Evolutionary conservation across 106 monocot genomes (phyloP).

Genomic region (Posidonia australis): DNA sequence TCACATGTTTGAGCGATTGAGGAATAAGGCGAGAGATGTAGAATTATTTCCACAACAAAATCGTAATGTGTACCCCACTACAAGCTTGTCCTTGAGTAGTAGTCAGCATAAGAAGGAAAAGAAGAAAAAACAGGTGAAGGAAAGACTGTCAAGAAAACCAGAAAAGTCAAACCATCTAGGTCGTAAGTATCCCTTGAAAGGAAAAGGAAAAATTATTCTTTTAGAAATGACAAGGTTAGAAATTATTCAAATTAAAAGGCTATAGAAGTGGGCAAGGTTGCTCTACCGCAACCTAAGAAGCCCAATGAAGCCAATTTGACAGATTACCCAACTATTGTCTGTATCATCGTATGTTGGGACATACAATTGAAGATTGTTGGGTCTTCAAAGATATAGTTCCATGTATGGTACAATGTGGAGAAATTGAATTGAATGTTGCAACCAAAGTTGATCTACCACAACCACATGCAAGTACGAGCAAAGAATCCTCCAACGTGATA

Average conservation of each 20-base stretch:
- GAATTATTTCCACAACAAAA: neutral
- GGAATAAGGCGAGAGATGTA: neutral
- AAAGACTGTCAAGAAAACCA: no score
- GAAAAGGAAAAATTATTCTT: no score
- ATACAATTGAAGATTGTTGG: neutral
- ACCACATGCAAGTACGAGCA: neutral
- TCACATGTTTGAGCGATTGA: neutral
- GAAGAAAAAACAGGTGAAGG: no score
- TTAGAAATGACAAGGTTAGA: neutral
- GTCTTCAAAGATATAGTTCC: neutral
- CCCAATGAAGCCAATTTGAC: neutral
- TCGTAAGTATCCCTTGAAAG: no score
- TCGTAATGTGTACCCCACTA: neutral
- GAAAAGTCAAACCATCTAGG: no score
- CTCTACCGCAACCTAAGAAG: neutral
- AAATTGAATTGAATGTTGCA: neutral
- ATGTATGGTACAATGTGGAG: neutral
- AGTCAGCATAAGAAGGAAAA: no score
- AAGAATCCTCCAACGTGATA: neutral
- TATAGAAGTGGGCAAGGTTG: neutral
- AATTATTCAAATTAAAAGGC: neutral
- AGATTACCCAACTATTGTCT: neutral
- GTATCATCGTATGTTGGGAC: neutral
- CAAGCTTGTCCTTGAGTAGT: no score
- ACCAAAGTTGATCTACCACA: neutral